Percentiles rank a stretch among this genome's conserved stretches.
These are phyloP conservation scores for Neurospora terricola DNA, from an alignment of 495 filamentous ascomycete genomes.

Conservation along the genomic window DNA sequence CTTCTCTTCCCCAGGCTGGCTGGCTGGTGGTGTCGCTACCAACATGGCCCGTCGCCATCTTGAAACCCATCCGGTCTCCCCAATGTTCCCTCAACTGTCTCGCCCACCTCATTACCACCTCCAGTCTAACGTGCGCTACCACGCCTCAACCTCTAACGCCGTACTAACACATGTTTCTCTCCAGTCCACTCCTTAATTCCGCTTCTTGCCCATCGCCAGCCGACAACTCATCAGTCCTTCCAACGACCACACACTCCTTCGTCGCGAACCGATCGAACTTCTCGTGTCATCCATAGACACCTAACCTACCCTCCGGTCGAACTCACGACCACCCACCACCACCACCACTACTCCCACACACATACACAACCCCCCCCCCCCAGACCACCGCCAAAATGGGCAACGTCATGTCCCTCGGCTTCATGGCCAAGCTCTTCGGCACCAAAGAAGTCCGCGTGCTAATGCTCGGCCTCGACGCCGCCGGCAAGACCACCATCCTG, in stretches of 20 bases:
- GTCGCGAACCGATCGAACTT: background rate
- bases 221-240: background rate
- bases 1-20: background rate
- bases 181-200: background rate
- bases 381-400: slow-evolving; percentile 12
- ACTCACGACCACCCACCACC: background rate
- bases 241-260: background rate
- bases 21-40: background rate
- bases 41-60: background rate
- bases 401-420: slow-evolving; percentile 12
- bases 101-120: background rate
- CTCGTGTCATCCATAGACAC: background rate
- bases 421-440: slow-evolving; percentile 89
- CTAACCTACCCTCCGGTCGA: background rate
- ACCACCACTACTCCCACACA: background rate
- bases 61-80: background rate
- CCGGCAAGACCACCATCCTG: slow-evolving; percentile 98
- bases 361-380: background rate
- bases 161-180: background rate
- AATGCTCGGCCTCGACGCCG: slow-evolving; percentile 95
- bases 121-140: background rate
- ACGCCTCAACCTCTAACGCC: background rate
- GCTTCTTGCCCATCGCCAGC: background rate
- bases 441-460: slow-evolving; percentile 97
- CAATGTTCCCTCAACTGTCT: background rate